Evolutionary conservation across 2,329 filamentous ascomycete species (phyloP), one percentile per base, ranked within the genome.

Genomic region (Onygena corvina): DNA sequence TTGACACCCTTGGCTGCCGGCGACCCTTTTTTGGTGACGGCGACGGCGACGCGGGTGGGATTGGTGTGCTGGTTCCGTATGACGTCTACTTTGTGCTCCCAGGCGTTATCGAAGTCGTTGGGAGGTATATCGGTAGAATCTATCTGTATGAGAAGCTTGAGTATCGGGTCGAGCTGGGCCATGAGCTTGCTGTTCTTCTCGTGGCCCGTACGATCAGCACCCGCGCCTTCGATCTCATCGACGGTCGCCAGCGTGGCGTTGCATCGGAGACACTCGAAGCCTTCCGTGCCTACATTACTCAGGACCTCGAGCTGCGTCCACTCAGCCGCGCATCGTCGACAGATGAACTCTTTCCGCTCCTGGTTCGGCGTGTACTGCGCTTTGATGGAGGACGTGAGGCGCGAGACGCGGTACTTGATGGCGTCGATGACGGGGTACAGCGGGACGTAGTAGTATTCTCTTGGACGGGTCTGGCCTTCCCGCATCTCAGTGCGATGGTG

Each of bases 381-480:
- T 67, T 95, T 89, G 52, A 96, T 87, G 49, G 84, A 81, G 64
- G 90, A 89, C 57, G 89, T 88, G 58, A 96, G 80, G 50, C 83
- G 83, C 62, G 90, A 89, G 47, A 94, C 81, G 54, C 86, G 83
- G 77, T 85, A 98, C 67, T 98, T 98, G 69, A 94, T 93, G 45
- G 86, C 87, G 68, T 98, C 92, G 61, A 98, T 87, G 30, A 90
- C 87, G 51, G 86, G 84, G 52, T 92, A 86, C 61, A 93, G 93
- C 64, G 95, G 89, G 64, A 98, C 90, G 68, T 86, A 98, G 71
- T 94, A 98, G 75, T 94, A 98, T 54, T 90, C 94, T 59, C 86
- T 80, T 3, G 86, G 84, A 47, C 88, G 82, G 51, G 84, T 83
- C 52, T 88, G 85, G 47, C 86, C 86, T 61, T 89, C 84, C 56